Evolutionary conservation across 345 rosid genomes (phyloP), one percentile per base, ranked within the genome.

Genomic region (Moringa oleifera): DNA sequence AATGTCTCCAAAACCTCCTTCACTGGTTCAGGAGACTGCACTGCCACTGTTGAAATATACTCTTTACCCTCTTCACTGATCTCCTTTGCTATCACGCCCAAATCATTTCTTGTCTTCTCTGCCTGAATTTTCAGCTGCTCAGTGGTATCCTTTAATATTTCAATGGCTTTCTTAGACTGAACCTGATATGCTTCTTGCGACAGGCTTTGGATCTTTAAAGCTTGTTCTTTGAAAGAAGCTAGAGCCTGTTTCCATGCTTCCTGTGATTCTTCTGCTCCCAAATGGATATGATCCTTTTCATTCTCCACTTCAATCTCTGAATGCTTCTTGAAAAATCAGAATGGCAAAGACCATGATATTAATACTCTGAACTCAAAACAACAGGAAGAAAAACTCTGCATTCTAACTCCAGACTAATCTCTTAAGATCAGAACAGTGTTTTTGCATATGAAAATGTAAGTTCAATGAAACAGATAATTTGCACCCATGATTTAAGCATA

Each of bases 191-290:
- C 93, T 65, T 91, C 96, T 31, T 76, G 80, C 0, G 96, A 91
- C 51, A 91, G 77, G 59, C 78, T 74, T 70, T 89, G 86, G 81
- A 95, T 76, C 80, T 83, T 89, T 53, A 81, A 67, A 9, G 90
- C 89, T 68, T 94, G 88, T 64, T 88, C 95, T 71, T 79, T 87
- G 75, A 89, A 87, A 25, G 87, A 53, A 56, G 70, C 85, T 4
- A 91, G 73, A 57, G 91, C 66, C 75, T 80, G 85, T 65, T 89
- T 83, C 97, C 99, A 91, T 19, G 82, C 87, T 82, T 95, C 97
- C 51, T 83, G 77, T 11, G 96, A 77, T 69, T 74, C 95, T 59
- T 77, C 81, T 47, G 61, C 68, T 53, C 51, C 59, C 11, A 31
- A 18, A 45, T 75, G 58, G 53, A 28, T n/a, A 64, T 71, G 80